These are phyloP conservation scores for Sporothrix inflata DNA, from an alignment of 2,329 filamentous ascomycete species.

Conservation along the genomic window DNA sequence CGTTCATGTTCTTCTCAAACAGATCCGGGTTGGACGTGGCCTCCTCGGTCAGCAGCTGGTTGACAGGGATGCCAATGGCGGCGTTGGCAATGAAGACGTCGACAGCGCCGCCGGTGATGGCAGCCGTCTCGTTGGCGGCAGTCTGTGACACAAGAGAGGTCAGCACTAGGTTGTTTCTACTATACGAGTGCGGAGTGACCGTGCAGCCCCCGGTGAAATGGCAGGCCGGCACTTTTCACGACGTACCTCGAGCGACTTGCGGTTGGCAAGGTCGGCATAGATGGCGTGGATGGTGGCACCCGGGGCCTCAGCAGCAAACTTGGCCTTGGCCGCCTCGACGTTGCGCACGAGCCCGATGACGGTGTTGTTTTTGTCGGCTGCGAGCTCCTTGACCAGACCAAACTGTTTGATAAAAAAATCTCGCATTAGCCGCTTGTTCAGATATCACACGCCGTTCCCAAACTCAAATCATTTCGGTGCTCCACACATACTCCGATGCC, in stretches of 20 bases:
- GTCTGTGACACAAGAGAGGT: conserved; percentile 28
- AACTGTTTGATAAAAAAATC: conserved; percentile 43
- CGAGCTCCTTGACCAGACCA: conserved; percentile 53
- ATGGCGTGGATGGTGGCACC: conserved; percentile 52
- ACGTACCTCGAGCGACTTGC: conserved; percentile 44
- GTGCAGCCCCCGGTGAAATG: neutral
- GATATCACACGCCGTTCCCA: neutral
- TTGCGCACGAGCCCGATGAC: conserved; percentile 55
- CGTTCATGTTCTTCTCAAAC: conserved; percentile 43
- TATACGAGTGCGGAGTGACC: neutral
- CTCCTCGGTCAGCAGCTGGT: conserved; percentile 41
- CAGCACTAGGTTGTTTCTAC: neutral
- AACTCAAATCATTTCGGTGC: no score
- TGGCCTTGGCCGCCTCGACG: conserved; percentile 49
- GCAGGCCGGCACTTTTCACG: neutral
- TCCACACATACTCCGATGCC: conserved; percentile 36
- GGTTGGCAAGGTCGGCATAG: conserved; percentile 49
- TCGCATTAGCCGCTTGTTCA: neutral
- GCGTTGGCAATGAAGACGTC: conserved; percentile 60
- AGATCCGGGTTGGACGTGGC: conserved; percentile 35
- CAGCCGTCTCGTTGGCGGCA: conserved; percentile 37
- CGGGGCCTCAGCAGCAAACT: conserved; percentile 46
- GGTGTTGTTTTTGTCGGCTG: conserved; percentile 47
- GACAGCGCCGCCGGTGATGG: conserved; percentile 46
- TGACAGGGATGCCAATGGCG: conserved; percentile 41